A percentile compares a stretch with the other conserved stretches of the same genome.
phyloP scores from a whole-genome alignment of 495 filamentous ascomycete genomes.

The Penicillium waksmanii region DNA sequence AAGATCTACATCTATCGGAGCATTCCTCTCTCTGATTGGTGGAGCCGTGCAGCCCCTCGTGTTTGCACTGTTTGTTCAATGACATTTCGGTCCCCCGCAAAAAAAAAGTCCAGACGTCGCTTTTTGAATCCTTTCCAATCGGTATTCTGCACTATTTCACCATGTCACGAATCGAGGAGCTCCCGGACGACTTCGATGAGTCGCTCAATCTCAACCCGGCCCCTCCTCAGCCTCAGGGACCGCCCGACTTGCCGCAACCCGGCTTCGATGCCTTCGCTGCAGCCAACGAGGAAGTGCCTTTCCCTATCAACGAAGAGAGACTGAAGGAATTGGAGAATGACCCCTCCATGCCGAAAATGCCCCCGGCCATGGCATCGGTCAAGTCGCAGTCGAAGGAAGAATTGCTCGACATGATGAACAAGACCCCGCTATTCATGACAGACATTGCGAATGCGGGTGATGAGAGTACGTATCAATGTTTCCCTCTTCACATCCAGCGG shows the following conservation, averaged over 20 bases:
- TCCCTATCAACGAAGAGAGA: conserved; percentile 48
- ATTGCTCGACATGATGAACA: conserved; percentile 73
- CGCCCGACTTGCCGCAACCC: conserved; percentile 24
- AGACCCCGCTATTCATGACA: conserved; percentile 93
- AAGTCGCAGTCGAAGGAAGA: conserved; percentile 69
- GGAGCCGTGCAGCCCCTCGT: conserved; percentile 26
- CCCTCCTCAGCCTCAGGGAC: conserved; percentile 23
- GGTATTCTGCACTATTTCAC: conserved; percentile 12
- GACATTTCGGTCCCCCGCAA: conserved; percentile 19
- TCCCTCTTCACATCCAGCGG: not conserved
- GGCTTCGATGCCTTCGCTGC: conserved; percentile 32
- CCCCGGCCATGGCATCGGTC: conserved; percentile 62
- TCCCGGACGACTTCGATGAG: conserved; percentile 54
- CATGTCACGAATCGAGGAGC: conserved; percentile 54
- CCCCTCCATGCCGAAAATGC: conserved; percentile 47
- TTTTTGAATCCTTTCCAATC: conserved; percentile 6
- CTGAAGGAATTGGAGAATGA: conserved; percentile 39
- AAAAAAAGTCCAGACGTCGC: conserved; percentile 13
- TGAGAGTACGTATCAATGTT: conserved; percentile 45
- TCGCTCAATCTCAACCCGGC: conserved; percentile 41
- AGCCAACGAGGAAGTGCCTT: conserved; percentile 41
- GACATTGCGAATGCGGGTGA: conserved; percentile 71
- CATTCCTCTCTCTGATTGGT: not conserved
- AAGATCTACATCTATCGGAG: too few species aligned
- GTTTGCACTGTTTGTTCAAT: conserved; percentile 46